A percentile compares a stretch with the other conserved stretches of the same genome.
Evolutionary conservation across 129 eudicot genomes (phyloP).

Genomic region (Kitagawia praeruptora): DNA sequence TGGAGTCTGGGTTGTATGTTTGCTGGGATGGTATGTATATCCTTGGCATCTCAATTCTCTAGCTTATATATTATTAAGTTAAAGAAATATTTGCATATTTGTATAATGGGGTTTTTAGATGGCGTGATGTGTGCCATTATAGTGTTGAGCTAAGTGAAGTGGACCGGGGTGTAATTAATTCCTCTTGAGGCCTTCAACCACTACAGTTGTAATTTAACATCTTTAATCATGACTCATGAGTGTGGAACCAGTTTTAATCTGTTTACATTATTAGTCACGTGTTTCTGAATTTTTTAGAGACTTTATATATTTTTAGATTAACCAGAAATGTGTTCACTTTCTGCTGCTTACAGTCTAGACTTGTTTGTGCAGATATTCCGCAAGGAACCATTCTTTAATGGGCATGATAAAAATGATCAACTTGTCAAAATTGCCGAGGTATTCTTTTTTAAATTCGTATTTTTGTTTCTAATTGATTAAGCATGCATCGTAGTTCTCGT

Average conservation of each 20-base stretch:
- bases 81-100: neutral
- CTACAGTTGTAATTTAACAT: too few relatives aligned
- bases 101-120: neutral
- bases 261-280: conserved; percentile 1
- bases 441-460: neutral
- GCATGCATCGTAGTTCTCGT: neutral
- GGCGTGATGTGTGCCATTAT: too few relatives aligned
- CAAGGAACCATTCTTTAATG: conserved; percentile 75
- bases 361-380: conserved; percentile 61
- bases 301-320: neutral
- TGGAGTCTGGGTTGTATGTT: conserved; percentile 98
- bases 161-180: neutral
- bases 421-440: conserved; percentile 80
- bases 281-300: neutral
- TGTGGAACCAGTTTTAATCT: conserved; percentile 12
- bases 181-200: too few relatives aligned
- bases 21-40: conserved; percentile 72
- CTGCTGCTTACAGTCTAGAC: conserved; percentile 19
- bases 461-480: neutral
- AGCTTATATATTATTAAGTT: neutral
- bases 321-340: neutral
- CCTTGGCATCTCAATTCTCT: conserved; percentile 1
- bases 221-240: too few relatives aligned
- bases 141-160: too few relatives aligned
- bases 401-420: conserved; percentile 78